phyloP scores from a whole-genome alignment of 345 rosid species.

The Balakata baccata region DNA sequence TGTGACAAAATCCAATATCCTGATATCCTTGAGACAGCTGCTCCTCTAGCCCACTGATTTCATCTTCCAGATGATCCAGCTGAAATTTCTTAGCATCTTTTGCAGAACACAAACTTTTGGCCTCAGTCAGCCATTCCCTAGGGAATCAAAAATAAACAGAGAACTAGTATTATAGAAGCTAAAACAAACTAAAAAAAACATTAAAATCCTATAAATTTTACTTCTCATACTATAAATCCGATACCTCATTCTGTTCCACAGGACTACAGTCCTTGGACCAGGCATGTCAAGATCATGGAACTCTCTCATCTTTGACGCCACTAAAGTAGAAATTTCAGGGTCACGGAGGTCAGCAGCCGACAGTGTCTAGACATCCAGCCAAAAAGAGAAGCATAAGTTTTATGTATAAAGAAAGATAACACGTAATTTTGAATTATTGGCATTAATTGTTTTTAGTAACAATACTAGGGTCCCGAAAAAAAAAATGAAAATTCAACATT shows the following conservation, averaged over 20 bases:
- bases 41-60: slow-evolving; percentile 51
- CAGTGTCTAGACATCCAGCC: slow-evolving; percentile 60
- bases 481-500: neutral
- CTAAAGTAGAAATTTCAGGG: slow-evolving; percentile 52
- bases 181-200: neutral
- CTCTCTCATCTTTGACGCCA: slow-evolving; percentile 77
- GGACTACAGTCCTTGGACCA: slow-evolving; percentile 46
- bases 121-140: slow-evolving; percentile 60
- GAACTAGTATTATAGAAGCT: too few species aligned
- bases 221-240: neutral
- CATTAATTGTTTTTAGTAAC: neutral
- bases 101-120: slow-evolving; percentile 53
- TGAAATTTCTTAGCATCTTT: slow-evolving; percentile 51
- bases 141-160: neutral
- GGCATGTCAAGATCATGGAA: slow-evolving; percentile 88
- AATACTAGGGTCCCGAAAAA: too few species aligned
- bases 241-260: slow-evolving; percentile 86
- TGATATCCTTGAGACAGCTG: slow-evolving; percentile 41
- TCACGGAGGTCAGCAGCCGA: slow-evolving; percentile 80
- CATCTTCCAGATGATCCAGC: slow-evolving; percentile 52
- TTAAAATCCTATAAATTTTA: slow-evolving; percentile 1
- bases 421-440: neutral
- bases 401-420: neutral
- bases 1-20: slow-evolving; percentile 82
- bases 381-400: neutral